These are phyloP conservation scores for Blyttiomyces sp. DNA, from an alignment of 371 early-diverging fungal genomes.

Conservation along the genomic window DNA sequence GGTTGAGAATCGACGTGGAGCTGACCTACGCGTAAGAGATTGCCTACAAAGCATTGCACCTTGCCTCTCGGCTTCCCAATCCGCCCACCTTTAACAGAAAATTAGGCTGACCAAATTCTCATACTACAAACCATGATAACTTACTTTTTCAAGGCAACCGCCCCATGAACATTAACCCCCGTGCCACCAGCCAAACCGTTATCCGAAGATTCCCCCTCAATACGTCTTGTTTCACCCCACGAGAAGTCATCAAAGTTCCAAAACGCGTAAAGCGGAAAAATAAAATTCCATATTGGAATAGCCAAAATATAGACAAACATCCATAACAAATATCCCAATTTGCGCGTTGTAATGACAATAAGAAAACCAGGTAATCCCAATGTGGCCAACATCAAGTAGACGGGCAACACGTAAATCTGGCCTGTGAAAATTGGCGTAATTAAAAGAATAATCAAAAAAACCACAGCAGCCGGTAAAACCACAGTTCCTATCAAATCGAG, in stretches of 20 bases:
- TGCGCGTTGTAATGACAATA: slow-evolving; percentile 79
- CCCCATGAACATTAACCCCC: neutral
- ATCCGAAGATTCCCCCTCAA: slow-evolving; percentile 61
- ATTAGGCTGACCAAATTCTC: neutral
- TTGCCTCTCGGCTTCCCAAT: slow-evolving; percentile 4
- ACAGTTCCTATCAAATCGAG: slow-evolving; percentile 95
- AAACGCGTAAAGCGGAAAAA: slow-evolving; percentile 95
- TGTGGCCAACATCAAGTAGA: slow-evolving; percentile 70
- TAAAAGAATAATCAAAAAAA: slow-evolving; percentile 25
- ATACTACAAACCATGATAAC: neutral
- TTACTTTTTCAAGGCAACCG: neutral
- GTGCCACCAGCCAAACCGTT: neutral
- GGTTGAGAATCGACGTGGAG: no score
- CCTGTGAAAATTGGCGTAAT: slow-evolving; percentile 27
- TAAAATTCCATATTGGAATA: slow-evolving; percentile 93
- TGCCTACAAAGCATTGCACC: no score
- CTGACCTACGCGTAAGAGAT: no score
- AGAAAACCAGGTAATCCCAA: slow-evolving; percentile 90
- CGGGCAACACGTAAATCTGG: slow-evolving; percentile 51
- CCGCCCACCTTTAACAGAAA: neutral
- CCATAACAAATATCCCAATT: slow-evolving; percentile 88
- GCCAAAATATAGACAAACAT: slow-evolving; percentile 91
- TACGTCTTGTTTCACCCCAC: slow-evolving; percentile 96
- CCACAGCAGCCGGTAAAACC: slow-evolving; percentile 90
- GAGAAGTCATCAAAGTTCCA: slow-evolving; percentile 99